Base-by-base conservation (phyloP, 2,329 filamentous ascomycete genomes). In the Rhexocercosporidium sp. region DNA sequence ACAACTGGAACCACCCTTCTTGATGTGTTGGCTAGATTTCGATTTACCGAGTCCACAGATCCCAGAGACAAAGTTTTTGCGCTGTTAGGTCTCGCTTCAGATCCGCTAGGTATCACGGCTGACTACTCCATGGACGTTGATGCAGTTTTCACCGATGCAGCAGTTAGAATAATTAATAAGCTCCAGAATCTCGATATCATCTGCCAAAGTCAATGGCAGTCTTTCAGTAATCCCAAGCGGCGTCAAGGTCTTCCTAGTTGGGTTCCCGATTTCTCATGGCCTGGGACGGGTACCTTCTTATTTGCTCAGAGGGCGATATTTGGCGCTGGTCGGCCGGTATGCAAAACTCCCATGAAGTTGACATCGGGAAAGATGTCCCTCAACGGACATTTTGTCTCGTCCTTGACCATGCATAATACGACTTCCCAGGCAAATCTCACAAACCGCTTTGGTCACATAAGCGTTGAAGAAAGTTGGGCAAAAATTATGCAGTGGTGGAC, bases 81-180 rank as follows among this genome's bases (percentile, higher is more conserved):
- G n/a, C 9, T 62, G 2, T 25, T 62, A 16, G 59, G 59, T 31
- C 27, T 62, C 41, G 25, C 41, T 11, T 34, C 59, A 1, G 44
- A 47, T 16, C 18, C n/a, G 22, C 27, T 49, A 12, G 59, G 59
- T 11, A 34, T 49, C 12, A 34, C 1, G 16, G 41, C 29, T 14
- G 59, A 62, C 39, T 62, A 62, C 34, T 47, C 25, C 29, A 57
- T 27, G 37, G 31, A 14, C 6, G 20, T 37, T 11, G 9, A 46
- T 8, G 51, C 25, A 47, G 61, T 64, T n/a, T 64, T 56, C 31
- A 57, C 46, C 4, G 61, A 64, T 16, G 47, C 56, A 7, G 61
- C 60, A 22, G 16, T 16, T 3, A 49, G 8, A 9, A 29, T 51
- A 2, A 59, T 59, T 14, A 59, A 59, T 14, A 3, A 59, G 9